phyloP scores from a whole-genome alignment of 768 basidiomycete species.

The Lenzites betulinus region DNA sequence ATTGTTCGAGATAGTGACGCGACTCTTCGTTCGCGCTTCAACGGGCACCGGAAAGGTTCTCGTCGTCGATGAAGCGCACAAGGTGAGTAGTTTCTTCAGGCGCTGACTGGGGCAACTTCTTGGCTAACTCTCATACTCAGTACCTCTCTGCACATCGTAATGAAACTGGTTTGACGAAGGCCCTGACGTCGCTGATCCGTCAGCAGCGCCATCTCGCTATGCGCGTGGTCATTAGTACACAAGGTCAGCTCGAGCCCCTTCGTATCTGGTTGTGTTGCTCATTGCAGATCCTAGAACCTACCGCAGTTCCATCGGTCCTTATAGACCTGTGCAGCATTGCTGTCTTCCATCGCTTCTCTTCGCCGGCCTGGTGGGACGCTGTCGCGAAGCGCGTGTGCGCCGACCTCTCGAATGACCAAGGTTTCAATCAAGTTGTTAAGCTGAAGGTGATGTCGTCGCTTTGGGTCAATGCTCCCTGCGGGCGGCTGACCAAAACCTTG shows the following conservation, averaged over 20 bases:
- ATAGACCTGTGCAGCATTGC: slow-evolving; percentile 66
- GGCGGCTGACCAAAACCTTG: neutral
- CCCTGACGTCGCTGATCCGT: slow-evolving; percentile 59
- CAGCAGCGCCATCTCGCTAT: slow-evolving; percentile 74
- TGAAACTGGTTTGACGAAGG: slow-evolving; percentile 56
- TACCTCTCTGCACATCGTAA: slow-evolving; percentile 54
- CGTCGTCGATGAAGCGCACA: slow-evolving; percentile 77
- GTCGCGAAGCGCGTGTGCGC: slow-evolving; percentile 67
- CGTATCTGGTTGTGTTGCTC: neutral
- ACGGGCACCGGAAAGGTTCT: slow-evolving; percentile 67
- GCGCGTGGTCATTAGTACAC: slow-evolving; percentile 76
- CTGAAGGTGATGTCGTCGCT: slow-evolving; percentile 49
- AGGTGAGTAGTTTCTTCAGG: slow-evolving; percentile 39
- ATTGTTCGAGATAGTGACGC: slow-evolving; percentile 67
- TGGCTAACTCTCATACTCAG: slow-evolving; percentile 34
- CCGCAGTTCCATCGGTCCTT: slow-evolving; percentile 66
- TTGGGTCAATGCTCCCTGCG: too few relatives aligned
- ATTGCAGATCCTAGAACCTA: slow-evolving; percentile 54
- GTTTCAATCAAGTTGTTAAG: slow-evolving; percentile 65
- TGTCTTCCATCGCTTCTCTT: slow-evolving; percentile 75
- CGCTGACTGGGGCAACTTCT: neutral
- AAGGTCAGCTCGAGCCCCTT: slow-evolving; percentile 45
- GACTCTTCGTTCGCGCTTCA: slow-evolving; percentile 63
- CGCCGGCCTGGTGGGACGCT: slow-evolving; percentile 76
- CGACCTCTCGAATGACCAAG: slow-evolving; percentile 57